These are phyloP conservation scores for Cystobasidium pallidum DNA, from an alignment of 1,284 basidiomycete species.

Conservation along the genomic window DNA sequence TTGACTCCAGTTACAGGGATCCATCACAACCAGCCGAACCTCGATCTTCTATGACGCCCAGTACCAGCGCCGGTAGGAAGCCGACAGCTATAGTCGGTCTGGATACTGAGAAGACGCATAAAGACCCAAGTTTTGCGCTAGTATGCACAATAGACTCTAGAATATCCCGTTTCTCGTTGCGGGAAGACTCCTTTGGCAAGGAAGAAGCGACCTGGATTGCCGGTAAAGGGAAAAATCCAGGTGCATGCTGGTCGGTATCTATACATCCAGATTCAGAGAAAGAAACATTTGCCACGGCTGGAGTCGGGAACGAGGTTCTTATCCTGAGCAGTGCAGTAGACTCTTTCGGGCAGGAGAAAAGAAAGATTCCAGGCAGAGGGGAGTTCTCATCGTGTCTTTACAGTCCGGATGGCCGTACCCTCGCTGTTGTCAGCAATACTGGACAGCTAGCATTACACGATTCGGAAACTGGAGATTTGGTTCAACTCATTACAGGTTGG, in stretches of 20 bases:
- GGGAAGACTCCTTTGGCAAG: constrained; percentile 16
- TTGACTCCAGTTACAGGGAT: constrained; percentile 21
- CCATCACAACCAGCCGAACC: constrained; percentile 19
- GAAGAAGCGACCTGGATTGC: constrained; percentile 33
- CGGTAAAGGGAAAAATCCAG: constrained; percentile 6
- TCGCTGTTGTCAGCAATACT: constrained; percentile 49
- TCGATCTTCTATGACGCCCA: constrained; percentile 21
- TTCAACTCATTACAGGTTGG: constrained; percentile 44
- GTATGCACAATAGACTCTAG: constrained; percentile 26
- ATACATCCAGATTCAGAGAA: constrained; percentile 47
- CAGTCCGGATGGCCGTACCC: constrained; percentile 48
- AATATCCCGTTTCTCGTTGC: constrained; percentile 34
- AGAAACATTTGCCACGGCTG: constrained; percentile 47
- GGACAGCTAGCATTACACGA: constrained; percentile 49
- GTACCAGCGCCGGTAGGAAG: background rate
- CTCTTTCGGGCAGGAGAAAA: constrained; percentile 49
- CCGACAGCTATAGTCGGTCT: constrained; percentile 37
- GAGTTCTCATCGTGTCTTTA: constrained; percentile 48
- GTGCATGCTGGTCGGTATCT: constrained; percentile 33
- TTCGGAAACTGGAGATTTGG: constrained; percentile 41
- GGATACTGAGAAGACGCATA: constrained; percentile 27
- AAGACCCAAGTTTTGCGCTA: constrained; percentile 13
- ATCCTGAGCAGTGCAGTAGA: constrained; percentile 47
- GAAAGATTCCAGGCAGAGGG: constrained; percentile 46
- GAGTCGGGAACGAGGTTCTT: constrained; percentile 45